Base-by-base conservation (phyloP, 345 rosid genomes). In the Rubroshorea leprosula region DNA sequence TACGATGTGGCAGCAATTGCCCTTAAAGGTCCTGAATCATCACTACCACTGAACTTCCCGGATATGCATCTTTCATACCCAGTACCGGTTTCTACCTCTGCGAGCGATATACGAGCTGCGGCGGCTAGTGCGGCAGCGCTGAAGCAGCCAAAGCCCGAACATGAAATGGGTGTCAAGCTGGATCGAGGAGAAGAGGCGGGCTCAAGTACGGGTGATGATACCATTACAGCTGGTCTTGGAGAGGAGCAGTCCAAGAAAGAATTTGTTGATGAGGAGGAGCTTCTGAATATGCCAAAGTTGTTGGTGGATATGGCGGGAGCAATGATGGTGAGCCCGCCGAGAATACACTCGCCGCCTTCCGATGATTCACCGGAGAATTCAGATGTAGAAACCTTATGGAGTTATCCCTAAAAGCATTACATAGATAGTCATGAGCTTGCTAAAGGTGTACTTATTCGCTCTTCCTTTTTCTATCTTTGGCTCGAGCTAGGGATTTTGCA, bases 1-100 rank as follows among this genome's bases (percentile, higher is more conserved):
- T 83, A 86, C 39, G 90, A 86, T 57, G 90, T 75, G 67, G 90
- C 95, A 6, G 88, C 90, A 5, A 53, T 86, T 5, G 78, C 90
- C n/a, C 74, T 86, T 14, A 86, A 86, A 59, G 95, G 90, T 6
- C 65, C 83, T 6, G 78, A 80, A 29, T 55, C 86, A 7, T 69
- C 66, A 17, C 12, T 35, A 4, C 41, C 41, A 1, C 66, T 86
- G 20, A 86, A 83, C 47, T 83, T 86, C 61, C 87, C 90, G 0
- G 76, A 73, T 35, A 72, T 74, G 54, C 59, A 69, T 43, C 56
- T 45, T 19, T 81, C 83, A 18, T 86, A 82, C 29, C 83, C 78
- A 1, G 1, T 69, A 47, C 90, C 78, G 43, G 64, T 62, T 51
- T 76, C 95, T 0, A 72, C 74, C 6, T 73, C 86, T 0, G 77